A percentile compares a stretch with the other conserved stretches of the same genome.
Evolutionary conservation across 805 yeast genomes (phyloP).

Genomic region (Cyberlindnera japonica): DNA sequence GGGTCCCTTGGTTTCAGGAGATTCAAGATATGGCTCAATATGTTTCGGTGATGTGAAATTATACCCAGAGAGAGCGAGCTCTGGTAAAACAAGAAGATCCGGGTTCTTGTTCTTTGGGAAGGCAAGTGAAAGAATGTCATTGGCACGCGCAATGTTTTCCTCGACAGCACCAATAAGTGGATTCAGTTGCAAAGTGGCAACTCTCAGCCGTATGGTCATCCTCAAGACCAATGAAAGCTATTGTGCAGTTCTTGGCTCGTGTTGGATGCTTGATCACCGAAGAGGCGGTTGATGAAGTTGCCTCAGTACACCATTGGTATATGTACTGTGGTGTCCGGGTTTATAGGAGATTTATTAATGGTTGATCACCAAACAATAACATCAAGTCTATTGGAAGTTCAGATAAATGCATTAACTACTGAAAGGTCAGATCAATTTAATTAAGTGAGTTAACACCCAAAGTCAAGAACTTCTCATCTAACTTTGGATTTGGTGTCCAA

Average conservation of each 20-base stretch:
- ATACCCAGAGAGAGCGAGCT: slow-evolving; percentile 81
- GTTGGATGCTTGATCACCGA: too few relatives aligned
- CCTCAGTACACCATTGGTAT: too few relatives aligned
- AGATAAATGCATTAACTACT: too few relatives aligned
- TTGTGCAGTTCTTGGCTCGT: too few relatives aligned
- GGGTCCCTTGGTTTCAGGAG: slow-evolving; percentile 38
- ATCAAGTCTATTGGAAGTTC: too few relatives aligned
- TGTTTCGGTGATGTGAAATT: slow-evolving; percentile 50
- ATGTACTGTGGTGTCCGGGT: too few relatives aligned
- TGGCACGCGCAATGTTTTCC: slow-evolving; percentile 48
- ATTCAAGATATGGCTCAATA: slow-evolving; percentile 55
- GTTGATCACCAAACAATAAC: too few relatives aligned
- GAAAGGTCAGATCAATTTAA: too few relatives aligned
- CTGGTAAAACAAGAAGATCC: slow-evolving; percentile 79
- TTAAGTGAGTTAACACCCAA: slow-evolving; percentile 33
- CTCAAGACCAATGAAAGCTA: neutral
- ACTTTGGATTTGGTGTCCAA: slow-evolving; percentile 38
- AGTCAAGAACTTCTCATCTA: slow-evolving; percentile 29
- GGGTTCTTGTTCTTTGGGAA: slow-evolving; percentile 32
- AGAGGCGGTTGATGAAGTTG: too few relatives aligned
- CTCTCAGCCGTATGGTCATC: slow-evolving; percentile 33
- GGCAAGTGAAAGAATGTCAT: slow-evolving; percentile 24
- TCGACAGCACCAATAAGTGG: slow-evolving; percentile 59
- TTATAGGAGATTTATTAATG: too few relatives aligned
- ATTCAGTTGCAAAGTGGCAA: slow-evolving; percentile 68